Base-by-base conservation (phyloP, 1,139 yeast species). In the Yamadazyma sp. region DNA sequence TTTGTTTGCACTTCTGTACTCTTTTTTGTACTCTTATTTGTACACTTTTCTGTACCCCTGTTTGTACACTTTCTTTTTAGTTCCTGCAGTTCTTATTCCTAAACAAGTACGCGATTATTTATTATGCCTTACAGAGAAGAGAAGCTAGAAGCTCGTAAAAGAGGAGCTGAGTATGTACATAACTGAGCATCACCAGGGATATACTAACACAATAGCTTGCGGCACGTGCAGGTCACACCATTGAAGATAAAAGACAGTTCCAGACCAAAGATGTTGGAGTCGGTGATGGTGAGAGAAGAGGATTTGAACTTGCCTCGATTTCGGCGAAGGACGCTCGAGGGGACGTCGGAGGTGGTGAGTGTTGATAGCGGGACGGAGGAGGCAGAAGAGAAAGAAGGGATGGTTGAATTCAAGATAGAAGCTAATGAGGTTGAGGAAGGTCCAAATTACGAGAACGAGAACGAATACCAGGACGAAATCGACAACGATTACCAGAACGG, bases 161-260 rank as follows among this genome's bases (percentile, higher is more conserved):
- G 75, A 37, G 76, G 76, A 6, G 62, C 74, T 25, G 72, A 67
- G 73, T 67, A 66, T 44, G 73, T 64, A 21, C 9, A 4, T 7
- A 15, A 15, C 6, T 18, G 15, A 12, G 16, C 16, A 15, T 3
- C 6, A 23, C 12, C 14, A 11, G 4, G 13, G 5, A 3, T 16
- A 9, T 40, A 37, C 45, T 45, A 44, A 43, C 48, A 26, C 27
- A 9, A 6, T 29, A 38, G 47, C 22, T 37, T 42, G 31, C 36
- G 46, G 34, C 43, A 36, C 34, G 51, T 47, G 8, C 40, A 37
- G 25, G 46, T 47, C 2, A 36, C 39, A 9, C 47, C 46, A 4
- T 39, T 47, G 27, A 35, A 26, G n/a, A 47, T 47, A 9, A 18
- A 29, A 10, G 17, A 11, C 12, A 35, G 51, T 1, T 50, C 49